Percentiles rank a stretch among this genome's conserved stretches.
Conservation (phyloP, 2,329 filamentous ascomycete species). For the Talaromyces piceae region DNA sequence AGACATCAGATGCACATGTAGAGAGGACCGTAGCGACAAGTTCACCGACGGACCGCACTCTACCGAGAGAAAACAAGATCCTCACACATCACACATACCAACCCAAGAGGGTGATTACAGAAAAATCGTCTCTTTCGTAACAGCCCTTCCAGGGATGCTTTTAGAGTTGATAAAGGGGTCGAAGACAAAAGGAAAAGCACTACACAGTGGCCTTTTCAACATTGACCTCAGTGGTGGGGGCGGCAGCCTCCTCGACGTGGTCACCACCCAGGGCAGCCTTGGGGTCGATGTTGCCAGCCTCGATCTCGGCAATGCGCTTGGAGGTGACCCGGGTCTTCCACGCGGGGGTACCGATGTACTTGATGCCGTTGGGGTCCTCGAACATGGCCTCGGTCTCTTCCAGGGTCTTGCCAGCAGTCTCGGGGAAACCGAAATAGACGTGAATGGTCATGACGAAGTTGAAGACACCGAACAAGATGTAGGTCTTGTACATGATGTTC, state of each 20-base stretch:
- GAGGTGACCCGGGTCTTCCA: conserved; percentile 31
- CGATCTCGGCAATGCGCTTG: conserved; percentile 21
- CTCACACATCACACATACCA: conserved; percentile 1
- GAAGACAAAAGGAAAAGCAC: not conserved
- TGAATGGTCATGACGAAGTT: conserved; percentile 61
- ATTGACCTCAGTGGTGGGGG: not conserved
- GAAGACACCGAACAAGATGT: conserved; percentile 70
- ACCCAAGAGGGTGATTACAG: not conserved
- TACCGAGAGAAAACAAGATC: not conserved
- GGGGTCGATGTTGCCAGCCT: conserved; percentile 21
- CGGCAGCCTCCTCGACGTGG: conserved; percentile 1
- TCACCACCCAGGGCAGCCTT: conserved; percentile 5
- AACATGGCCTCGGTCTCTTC: conserved; percentile 74
- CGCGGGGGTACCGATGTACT: conserved; percentile 30
- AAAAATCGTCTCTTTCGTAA: not conserved
- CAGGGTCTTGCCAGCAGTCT: conserved; percentile 66
- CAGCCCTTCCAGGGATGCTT: not conserved
- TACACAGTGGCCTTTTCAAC: not conserved
- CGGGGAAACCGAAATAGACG: conserved; percentile 57
- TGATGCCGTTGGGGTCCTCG: conserved; percentile 28
- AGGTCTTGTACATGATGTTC: conserved; percentile 53
- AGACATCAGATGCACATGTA: not conserved
- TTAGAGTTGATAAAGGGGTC: too few species aligned
- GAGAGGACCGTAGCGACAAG: not conserved
- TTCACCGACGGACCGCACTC: not conserved